Evolutionary conservation across 345 rosid species (phyloP).

Genomic region (Corchorus capsularis): DNA sequence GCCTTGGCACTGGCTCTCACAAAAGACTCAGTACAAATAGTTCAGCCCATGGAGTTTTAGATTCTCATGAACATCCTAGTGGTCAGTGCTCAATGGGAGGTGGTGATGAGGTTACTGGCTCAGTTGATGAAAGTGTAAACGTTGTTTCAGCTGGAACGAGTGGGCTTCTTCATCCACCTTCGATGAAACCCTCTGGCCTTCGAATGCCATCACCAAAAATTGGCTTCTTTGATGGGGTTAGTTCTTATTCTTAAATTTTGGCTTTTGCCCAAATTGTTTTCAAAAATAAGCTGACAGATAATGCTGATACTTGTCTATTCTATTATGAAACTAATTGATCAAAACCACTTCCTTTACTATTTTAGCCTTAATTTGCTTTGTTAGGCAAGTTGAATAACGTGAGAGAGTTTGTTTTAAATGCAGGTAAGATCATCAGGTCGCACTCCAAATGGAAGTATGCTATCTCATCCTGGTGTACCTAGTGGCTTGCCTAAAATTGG

Average conservation of each 20-base stretch:
- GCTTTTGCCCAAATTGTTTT: not conserved
- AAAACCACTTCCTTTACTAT: constrained; percentile 11
- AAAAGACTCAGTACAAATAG: constrained; percentile 23
- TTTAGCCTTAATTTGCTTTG: constrained; percentile 5
- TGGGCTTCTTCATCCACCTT: constrained; percentile 35
- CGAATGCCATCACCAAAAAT: constrained; percentile 93
- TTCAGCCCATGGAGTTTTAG: constrained; percentile 34
- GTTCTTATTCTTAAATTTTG: constrained; percentile 35
- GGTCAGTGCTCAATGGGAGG: constrained; percentile 35
- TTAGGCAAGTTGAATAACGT: constrained; percentile 18
- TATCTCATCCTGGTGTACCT: constrained; percentile 34
- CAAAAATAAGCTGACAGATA: constrained; percentile 7
- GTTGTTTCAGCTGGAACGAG: constrained; percentile 39
- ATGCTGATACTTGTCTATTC: not conserved
- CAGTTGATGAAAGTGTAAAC: constrained; percentile 32
- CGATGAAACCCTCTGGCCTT: constrained; percentile 77
- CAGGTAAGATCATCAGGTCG: constrained; percentile 55
- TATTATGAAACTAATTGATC: constrained; percentile 15
- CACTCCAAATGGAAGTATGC: constrained; percentile 49
- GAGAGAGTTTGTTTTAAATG: constrained; percentile 26
- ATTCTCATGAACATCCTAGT: constrained; percentile 31
- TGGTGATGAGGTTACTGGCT: constrained; percentile 32
- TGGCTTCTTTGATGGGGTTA: constrained; percentile 97
- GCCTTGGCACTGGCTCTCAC: constrained; percentile 42
- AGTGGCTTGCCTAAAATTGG: constrained; percentile 42